Evolutionary conservation across 75 land plant species (phyloP).

Genomic region (Pinus albicaulis): DNA sequence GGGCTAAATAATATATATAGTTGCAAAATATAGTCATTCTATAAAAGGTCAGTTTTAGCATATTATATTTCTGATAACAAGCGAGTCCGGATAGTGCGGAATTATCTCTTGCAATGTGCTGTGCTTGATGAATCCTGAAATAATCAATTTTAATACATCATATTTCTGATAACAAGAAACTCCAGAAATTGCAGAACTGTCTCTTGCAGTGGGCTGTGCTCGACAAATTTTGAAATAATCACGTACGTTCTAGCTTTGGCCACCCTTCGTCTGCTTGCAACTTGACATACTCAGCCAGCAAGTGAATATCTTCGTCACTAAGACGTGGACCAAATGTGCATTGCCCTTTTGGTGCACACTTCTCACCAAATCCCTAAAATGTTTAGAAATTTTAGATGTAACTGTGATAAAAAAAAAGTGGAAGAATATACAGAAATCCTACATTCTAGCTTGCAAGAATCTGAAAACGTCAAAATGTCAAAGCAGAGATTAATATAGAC

Average conservation of each 20-base stretch:
- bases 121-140: too few relatives aligned
- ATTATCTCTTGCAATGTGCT: too few relatives aligned
- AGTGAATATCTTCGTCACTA: constrained; percentile 73
- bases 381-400: neutral
- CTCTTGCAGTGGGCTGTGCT: neutral
- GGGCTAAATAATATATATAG: too few relatives aligned
- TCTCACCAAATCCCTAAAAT: constrained; percentile 86
- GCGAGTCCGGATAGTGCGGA: too few relatives aligned
- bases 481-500: neutral
- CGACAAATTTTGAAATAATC: neutral
- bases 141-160: neutral
- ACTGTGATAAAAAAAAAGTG: neutral
- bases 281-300: constrained; percentile 75
- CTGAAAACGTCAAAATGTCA: neutral
- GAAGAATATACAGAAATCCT: neutral
- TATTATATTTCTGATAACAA: too few relatives aligned
- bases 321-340: constrained; percentile 88
- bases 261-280: constrained; percentile 76
- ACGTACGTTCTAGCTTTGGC: constrained; percentile 28
- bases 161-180: too few relatives aligned
- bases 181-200: neutral
- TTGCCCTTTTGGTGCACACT: constrained; percentile 79
- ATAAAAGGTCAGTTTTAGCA: too few relatives aligned
- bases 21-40: too few relatives aligned
- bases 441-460: neutral